Conservation (phyloP, 306 rosid species). For the Prosopis cineraria region DNA sequence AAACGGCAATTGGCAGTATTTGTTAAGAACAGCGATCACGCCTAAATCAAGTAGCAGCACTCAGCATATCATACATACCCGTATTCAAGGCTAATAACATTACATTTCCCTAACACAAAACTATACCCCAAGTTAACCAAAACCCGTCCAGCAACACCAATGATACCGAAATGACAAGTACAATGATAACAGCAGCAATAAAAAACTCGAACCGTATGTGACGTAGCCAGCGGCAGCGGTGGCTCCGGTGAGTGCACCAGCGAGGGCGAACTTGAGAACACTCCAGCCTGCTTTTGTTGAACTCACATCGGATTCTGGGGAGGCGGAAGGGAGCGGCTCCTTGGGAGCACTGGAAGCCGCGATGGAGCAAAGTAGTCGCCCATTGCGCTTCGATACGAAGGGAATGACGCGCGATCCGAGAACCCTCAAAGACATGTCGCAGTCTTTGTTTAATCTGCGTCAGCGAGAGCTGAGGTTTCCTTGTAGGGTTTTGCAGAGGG, state of each 20-base stretch:
- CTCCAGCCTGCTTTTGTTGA: neutral
- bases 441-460: neutral
- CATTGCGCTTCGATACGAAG: neutral
- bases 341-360: slow-evolving; percentile 22
- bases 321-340: neutral
- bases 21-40: neutral
- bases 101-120: neutral
- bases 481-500: slow-evolving; percentile 33
- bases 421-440: slow-evolving; percentile 28
- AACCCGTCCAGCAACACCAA: neutral
- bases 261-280: slow-evolving; percentile 31
- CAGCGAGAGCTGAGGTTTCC: slow-evolving; percentile 9
- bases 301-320: neutral
- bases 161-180: neutral
- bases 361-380: slow-evolving; percentile 18
- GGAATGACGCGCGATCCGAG: slow-evolving; percentile 24
- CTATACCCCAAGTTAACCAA: neutral
- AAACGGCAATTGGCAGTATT: neutral
- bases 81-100: neutral
- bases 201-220: slow-evolving; percentile 24
- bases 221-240: slow-evolving; percentile 31
- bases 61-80: neutral
- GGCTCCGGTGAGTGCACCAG: slow-evolving; percentile 24
- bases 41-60: neutral
- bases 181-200: neutral